These are phyloP conservation scores for Quercus agrifolia DNA, from an alignment of 306 rosid genomes.

Conservation along the genomic window DNA sequence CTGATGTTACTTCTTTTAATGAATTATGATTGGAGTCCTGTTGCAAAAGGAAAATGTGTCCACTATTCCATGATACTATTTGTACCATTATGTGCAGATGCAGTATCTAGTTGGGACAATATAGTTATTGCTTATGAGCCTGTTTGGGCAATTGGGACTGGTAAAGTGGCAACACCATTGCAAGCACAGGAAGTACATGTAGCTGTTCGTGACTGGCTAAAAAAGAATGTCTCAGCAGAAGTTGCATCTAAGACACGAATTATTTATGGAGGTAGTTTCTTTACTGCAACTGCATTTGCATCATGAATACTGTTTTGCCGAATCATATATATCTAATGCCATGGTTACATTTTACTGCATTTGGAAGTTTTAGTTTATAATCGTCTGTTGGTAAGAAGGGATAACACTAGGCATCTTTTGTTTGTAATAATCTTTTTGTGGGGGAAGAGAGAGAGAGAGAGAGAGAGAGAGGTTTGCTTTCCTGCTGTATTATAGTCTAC, in stretches of 20 bases:
- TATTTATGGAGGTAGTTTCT: conserved; percentile 85
- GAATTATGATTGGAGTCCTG: background rate
- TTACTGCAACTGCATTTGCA: conserved; percentile 13
- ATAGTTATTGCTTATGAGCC: conserved; percentile 97
- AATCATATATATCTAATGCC: conserved; percentile 4
- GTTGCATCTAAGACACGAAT: conserved; percentile 91
- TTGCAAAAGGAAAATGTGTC: background rate
- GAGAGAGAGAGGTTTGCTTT: too few species aligned
- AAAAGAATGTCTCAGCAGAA: conserved; percentile 72
- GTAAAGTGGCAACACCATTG: conserved; percentile 91
- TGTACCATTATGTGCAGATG: conserved; percentile 50
- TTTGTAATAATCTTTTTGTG: background rate
- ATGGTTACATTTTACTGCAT: background rate
- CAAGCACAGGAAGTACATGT: conserved; percentile 99
- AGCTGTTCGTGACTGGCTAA: conserved; percentile 93
- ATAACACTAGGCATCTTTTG: background rate
- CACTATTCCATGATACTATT: conserved; percentile 6
- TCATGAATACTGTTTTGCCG: background rate
- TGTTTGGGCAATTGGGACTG: conserved; percentile 99
- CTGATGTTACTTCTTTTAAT: conserved; percentile 17
- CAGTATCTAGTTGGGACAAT: conserved; percentile 91
- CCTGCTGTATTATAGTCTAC: too few species aligned
- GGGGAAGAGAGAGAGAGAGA: background rate
- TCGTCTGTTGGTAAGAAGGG: background rate
- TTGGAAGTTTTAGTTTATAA: background rate